Evolutionary conservation across 2,329 filamentous ascomycete species (phyloP), one percentile per base, ranked within the genome.

Genomic region (Diplodia mutila): DNA sequence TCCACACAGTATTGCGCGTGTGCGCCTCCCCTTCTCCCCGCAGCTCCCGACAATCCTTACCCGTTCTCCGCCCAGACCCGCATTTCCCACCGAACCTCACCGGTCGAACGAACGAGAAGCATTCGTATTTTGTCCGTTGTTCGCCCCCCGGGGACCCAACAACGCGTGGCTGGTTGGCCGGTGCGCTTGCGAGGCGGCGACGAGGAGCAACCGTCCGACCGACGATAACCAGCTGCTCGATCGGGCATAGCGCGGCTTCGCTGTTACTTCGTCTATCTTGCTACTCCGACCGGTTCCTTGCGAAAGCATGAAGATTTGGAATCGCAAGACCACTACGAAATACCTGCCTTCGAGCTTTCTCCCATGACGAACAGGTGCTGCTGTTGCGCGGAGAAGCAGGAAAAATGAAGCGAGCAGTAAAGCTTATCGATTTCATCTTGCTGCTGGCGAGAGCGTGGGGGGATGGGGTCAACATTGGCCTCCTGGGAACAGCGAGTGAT

Each of bases 371-470:
- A n/a, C n/a, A n/a, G n/a, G n/a, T n/a, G n/a, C n/a, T n/a, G n/a
- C n/a, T n/a, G n/a, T n/a, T 32, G 29, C 29, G 29, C 29, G 29
- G 29, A 32, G 29, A 32, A 32, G 29, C 29, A 5, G 29, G 29
- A 32, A 32, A 8, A 8, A 7, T 5, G 29, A 7, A 3, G 7
- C 8, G 12, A 11, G 18, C 18, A 21, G 29, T 11, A 29, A 1
- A 25, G 54, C 54, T 59, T 42, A 59, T 59, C 54, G 54, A 59
- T 59, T 29, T n/a, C n/a, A 18, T 12, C 11, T 34, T 34, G 32
- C 11, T 34, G n/a, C n/a, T n/a, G n/a, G 7, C 29, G 29, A 29
- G 32, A 9, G 54, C n/a, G 7, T 29, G 29, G 29, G 8, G 54
- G n/a, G n/a, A n/a, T 9, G 32, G 54, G 54, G 54, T 32, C 54